Evolutionary conservation across 345 rosid genomes (phyloP).

Genomic region (Pistacia vera): DNA sequence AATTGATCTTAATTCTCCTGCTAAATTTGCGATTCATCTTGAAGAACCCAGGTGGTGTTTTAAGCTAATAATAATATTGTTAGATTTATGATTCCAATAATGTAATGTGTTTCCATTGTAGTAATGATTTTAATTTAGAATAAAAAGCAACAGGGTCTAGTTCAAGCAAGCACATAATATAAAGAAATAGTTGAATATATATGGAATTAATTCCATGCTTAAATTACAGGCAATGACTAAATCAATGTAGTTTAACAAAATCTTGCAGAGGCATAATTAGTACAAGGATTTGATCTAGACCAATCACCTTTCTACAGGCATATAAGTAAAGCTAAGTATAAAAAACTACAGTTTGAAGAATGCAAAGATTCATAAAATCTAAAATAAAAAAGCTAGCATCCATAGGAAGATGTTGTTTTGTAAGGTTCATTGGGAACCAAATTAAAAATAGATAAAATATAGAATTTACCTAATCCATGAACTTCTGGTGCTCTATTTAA

Average conservation of each 20-base stretch:
- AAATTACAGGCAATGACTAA: constrained; percentile 37
- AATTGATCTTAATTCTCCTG: not conserved
- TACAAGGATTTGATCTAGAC: constrained; percentile 39
- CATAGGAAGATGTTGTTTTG: constrained; percentile 34
- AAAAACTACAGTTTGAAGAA: not conserved
- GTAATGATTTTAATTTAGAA: constrained; percentile 21
- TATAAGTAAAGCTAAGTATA: constrained; percentile 11
- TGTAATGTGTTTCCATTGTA: constrained; percentile 7
- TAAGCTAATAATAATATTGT: no score
- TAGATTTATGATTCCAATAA: not conserved
- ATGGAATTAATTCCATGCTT: constrained; percentile 23
- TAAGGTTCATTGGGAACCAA: constrained; percentile 40
- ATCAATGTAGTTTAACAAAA: constrained; percentile 16
- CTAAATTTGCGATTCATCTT: not conserved
- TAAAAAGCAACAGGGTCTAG: constrained; percentile 13
- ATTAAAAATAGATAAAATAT: constrained; percentile 10
- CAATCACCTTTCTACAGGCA: constrained; percentile 30
- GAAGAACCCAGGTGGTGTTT: not conserved
- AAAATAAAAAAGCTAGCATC: constrained; percentile 8
- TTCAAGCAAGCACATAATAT: constrained; percentile 14
- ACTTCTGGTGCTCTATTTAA: constrained; percentile 12
- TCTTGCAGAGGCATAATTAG: constrained; percentile 29
- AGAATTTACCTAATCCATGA: constrained; percentile 39
- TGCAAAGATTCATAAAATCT: constrained; percentile 32
- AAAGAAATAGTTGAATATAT: constrained; percentile 6